Evolutionary conservation across 164 flowering plant species (phyloP), one percentile per base, ranked within the genome.

Genomic region (Macadamia integrifolia): DNA sequence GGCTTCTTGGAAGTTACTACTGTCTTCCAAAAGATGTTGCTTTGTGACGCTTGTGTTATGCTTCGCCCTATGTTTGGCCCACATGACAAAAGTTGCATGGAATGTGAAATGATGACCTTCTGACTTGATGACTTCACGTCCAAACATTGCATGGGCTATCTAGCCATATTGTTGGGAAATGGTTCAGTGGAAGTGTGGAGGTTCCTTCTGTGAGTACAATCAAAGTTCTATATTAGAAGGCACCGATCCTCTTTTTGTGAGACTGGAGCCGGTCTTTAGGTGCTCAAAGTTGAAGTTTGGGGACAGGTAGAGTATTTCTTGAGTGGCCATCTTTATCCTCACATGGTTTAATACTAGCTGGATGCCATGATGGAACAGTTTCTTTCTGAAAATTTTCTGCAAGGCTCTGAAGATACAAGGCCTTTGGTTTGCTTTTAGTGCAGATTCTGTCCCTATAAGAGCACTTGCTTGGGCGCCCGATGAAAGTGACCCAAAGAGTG

Each of bases 121-220:
- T 50, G 65, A 44, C 66, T 43, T 59, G 12, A 67, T 74, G 80
- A 74, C 64, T 62, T 77, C 23, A 23, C 23, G 23, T 23, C 23
- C 23, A 81, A 66, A 74, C 77, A 78, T 63, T 74, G 78, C 69
- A 83, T 95, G 93, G 98, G 97, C 53, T 92, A 88, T 75, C 94
- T 92, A 79, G 99, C 99, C 58, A 98, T 95, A 30, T 67, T 89
- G 75, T 80, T 92, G 35, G 99, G 99, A 56, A 88, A 86, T 84
- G 98, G 99, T 75, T 85, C 93, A 64, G 44, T 95, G 44, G 98
- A 92, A 91, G 98, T 95, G 99, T 95, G 99, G 97, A 95, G 65
- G 87, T 92, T 75, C 98, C 98, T 70, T 79, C 78, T 69, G 97
- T 87, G 65, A 79, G 53, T 30, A 72, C 78, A 40, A 68, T 88